Evolutionary conservation across 371 early-diverging fungal species (phyloP), one percentile per base, ranked within the genome.

Genomic region (Entomophthora muscae): DNA sequence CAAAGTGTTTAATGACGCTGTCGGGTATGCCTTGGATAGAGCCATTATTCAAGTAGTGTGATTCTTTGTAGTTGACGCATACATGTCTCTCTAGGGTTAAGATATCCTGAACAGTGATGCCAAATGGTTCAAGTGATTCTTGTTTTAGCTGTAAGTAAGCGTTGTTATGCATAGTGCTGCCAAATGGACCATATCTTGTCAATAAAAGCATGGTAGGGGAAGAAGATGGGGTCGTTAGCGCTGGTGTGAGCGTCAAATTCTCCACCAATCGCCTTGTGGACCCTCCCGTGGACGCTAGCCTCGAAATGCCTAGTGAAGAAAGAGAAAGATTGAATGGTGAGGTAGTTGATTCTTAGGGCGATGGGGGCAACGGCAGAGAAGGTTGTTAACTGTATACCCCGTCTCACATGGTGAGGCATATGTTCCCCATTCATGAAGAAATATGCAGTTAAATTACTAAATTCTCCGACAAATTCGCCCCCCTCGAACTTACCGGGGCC

Each of bases 251-350:
- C 67, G 13, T 64, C 61, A 68, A 76, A 72, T 58, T 72, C 68
- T 3, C 78, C 78, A n/a, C 78, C 76, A 54, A 82, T 64, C 26
- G 63, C 67, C n/a, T 31, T 17, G 71, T 82, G 82, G 17, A 82
- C 71, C 12, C 66, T n/a, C 5, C 72, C 72, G 68, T 82, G 79
- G 13, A 78, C 75, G 52, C 63, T 54, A 27, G 58, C 23, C 63
- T 79, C 82, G 28, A 82, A 42, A 30, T 58, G 26, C 13, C 23
- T 29, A 1, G 3, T 2, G 27, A 57, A 57, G 22, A 42, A 42
- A 17, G 42, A 17, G 42, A 42, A 17, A 42, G 42, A 10, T 10
- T 5, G 42, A 17, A 42, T 5, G 42, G 10, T 17, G 17, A 42
- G 42, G 42, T 42, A 42, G 17, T 42, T 42, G 17, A 42, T 17